Evolutionary conservation across 2,329 filamentous ascomycete species (phyloP), one percentile per base, ranked within the genome.

Genomic region (Nothophoma quercina): DNA sequence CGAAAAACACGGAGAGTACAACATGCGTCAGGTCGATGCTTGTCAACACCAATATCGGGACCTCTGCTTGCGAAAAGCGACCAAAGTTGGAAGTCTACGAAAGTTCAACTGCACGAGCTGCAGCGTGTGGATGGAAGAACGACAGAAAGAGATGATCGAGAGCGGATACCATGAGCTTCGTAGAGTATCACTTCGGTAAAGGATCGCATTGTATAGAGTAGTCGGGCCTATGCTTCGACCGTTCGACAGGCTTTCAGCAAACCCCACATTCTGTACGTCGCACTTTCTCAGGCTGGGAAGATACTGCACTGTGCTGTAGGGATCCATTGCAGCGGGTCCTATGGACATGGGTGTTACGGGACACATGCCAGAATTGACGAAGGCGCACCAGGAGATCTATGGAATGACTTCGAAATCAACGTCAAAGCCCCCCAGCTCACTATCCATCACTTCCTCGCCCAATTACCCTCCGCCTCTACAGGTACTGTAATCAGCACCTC

Each of bases 31-130:
- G n/a, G 13, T 58, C 1, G 35, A 26, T 10, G 5, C 19, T 3
- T 60, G 58, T 15, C 29, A 40, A 2, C 58, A 60, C 32, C 42
- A n/a, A 19, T 46, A 46, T n/a, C 33, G 42, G 2, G 33, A 46
- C 1, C 33, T 46, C 4, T 46, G 42, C n/a, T 22, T 46, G 13
- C 15, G 18, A 25, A 46, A 46, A 5, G 34, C 23, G n/a, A 7
- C 8, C 4, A 46, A 30, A 6, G 22, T 8, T 21, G 34, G 13
- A 7, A 7, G n/a, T 1, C 3, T 36, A 25, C 16, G 43, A 7
- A 19, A 15, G 12, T 46, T 38, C 7, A 32, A 38, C 8, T 46
- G 43, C 10, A 10, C 9, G 19, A 21, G 43, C 6, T 46, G 43
- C 32, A 13, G 10, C 10, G 13, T 8, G 5, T 46, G 43, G 43